A percentile compares a stretch with the other conserved stretches of the same genome.
Conservation (phyloP, 148 eudicot species). For the Chenopodium formosanum region DNA sequence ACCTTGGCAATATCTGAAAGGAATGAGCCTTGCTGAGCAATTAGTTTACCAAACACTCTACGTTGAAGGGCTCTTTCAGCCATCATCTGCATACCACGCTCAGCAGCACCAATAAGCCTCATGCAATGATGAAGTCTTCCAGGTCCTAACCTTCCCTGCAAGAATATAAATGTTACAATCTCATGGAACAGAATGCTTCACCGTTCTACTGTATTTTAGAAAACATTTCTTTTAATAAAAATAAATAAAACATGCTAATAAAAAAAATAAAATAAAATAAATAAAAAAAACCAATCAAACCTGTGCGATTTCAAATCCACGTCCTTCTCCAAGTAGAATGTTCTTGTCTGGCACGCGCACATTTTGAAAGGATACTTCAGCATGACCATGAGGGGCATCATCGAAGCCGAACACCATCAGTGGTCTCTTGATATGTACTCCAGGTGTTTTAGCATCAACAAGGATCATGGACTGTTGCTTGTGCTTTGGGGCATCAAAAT, state of each 20-base stretch:
- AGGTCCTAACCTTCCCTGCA: constrained; percentile 95
- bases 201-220: not conserved
- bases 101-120: constrained; percentile 93
- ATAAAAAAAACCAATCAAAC: constrained; percentile 28
- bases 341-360: constrained; percentile 82
- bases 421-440: constrained; percentile 66
- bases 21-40: constrained; percentile 95
- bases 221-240: not conserved
- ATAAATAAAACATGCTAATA: not conserved
- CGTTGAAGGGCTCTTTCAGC: constrained; percentile 79
- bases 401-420: constrained; percentile 95
- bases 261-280: not conserved
- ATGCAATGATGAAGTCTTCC: constrained; percentile 98
- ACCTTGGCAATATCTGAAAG: constrained; percentile 87
- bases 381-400: constrained; percentile 99
- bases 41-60: constrained; percentile 81
- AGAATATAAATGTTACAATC: not conserved
- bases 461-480: constrained; percentile 97
- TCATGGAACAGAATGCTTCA: not conserved
- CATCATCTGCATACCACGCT: constrained; percentile 97
- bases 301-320: constrained; percentile 99
- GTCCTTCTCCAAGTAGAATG: constrained; percentile 89
- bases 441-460: constrained; percentile 80
- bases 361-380: constrained; percentile 75
- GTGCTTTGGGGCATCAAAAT: constrained; percentile 75